Percentiles rank a stretch among this genome's conserved stretches.
Conservation (phyloP, 106 monocot species). For the Triglochin maritima region DNA sequence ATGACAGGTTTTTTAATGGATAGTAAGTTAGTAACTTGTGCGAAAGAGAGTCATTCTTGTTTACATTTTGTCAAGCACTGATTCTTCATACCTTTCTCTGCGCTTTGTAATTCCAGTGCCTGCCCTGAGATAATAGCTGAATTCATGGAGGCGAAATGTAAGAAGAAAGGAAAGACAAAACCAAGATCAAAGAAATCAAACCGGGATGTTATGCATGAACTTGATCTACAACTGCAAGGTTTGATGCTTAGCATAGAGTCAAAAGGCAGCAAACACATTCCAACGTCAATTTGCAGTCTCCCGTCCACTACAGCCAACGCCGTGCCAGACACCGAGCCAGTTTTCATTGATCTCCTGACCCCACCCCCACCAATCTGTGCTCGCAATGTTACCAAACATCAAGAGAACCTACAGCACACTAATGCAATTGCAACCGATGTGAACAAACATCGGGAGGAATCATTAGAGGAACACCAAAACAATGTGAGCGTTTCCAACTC, state of each 20-base stretch:
- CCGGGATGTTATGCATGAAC: constrained; percentile 22
- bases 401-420: not conserved
- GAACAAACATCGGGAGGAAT: not conserved
- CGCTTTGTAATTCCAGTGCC: constrained; percentile 31
- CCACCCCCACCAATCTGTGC: constrained; percentile 57
- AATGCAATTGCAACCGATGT: constrained; percentile 13
- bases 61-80: not conserved
- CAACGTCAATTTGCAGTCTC: not conserved
- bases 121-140: constrained; percentile 73
- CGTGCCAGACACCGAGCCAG: not conserved
- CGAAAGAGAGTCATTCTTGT: too few relatives aligned
- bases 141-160: constrained; percentile 48
- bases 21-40: too few relatives aligned
- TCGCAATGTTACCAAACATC: constrained; percentile 30
- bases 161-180: constrained; percentile 37
- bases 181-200: constrained; percentile 28
- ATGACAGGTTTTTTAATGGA: too few relatives aligned
- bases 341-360: constrained; percentile 51
- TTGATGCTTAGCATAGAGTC: constrained; percentile 41
- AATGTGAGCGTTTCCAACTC: not conserved
- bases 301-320: not conserved
- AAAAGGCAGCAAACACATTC: constrained; percentile 11
- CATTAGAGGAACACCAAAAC: not conserved
- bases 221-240: constrained; percentile 44
- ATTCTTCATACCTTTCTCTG: not conserved